Evolutionary conservation across 208 protist genomes (phyloP).

Genomic region (Leishmania aethiopica): DNA sequence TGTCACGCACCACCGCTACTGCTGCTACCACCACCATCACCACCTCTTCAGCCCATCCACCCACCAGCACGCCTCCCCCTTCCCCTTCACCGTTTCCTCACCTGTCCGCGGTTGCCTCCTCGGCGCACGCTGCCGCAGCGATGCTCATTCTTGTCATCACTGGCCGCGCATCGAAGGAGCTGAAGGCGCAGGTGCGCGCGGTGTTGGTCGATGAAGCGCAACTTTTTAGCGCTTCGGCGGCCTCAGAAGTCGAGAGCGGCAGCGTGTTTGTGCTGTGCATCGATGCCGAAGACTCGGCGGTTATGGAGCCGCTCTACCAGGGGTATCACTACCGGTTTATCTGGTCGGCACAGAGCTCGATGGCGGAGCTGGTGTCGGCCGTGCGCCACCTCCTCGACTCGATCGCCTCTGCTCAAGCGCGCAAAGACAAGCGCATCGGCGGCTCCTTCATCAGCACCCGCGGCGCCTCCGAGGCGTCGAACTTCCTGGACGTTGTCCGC

Average conservation of each 20-base stretch:
- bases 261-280: constrained; percentile 51
- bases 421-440: constrained; percentile 3
- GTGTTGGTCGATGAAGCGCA: constrained; percentile 30
- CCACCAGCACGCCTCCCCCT: not conserved
- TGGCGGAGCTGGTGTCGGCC: constrained; percentile 40
- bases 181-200: constrained; percentile 30
- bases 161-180: constrained; percentile 33
- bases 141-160: constrained; percentile 40
- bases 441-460: constrained; percentile 70
- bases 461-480: constrained; percentile 33
- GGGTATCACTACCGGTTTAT: constrained; percentile 64
- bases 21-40: not conserved
- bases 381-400: constrained; percentile 29
- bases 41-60: not conserved
- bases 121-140: not conserved
- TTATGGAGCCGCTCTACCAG: constrained; percentile 35
- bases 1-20: not conserved
- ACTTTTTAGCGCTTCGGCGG: constrained; percentile 9
- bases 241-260: not conserved
- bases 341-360: constrained; percentile 46
- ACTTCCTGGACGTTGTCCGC: constrained; percentile 74
- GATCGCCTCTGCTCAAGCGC: constrained; percentile 4
- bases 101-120: not conserved
- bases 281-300: constrained; percentile 42
- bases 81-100: not conserved